Evolutionary conservation across 1,139 yeast species (phyloP).

Genomic region (Lodderomyces metapsilosis): DNA sequence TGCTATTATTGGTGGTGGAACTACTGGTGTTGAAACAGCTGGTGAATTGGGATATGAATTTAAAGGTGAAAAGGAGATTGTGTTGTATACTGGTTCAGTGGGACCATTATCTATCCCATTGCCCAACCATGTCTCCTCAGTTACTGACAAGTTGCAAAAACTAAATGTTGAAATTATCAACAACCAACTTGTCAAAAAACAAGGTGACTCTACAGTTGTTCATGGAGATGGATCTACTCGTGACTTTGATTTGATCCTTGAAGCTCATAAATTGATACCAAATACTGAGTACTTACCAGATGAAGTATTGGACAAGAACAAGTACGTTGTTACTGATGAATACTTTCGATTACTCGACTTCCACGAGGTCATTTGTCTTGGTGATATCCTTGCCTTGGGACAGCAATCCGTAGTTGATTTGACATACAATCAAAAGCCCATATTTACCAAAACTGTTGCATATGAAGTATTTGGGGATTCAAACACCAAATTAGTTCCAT

Average conservation of each 20-base stretch:
- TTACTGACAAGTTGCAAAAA: constrained; percentile 18
- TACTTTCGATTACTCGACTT: constrained; percentile 22
- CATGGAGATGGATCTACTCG: constrained; percentile 17
- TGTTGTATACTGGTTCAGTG: constrained; percentile 26
- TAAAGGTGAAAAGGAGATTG: constrained; percentile 19
- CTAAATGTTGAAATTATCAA: constrained; percentile 29
- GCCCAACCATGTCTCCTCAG: constrained; percentile 18
- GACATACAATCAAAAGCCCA: constrained; percentile 21
- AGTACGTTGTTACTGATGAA: constrained; percentile 27
- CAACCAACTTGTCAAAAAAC: constrained; percentile 14
- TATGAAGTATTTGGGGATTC: constrained; percentile 18
- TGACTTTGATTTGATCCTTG: constrained; percentile 27
- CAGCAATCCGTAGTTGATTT: constrained; percentile 26
- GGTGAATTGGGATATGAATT: constrained; percentile 31
- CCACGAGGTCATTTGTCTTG: constrained; percentile 29
- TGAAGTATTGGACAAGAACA: constrained; percentile 17
- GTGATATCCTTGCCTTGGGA: constrained; percentile 30
- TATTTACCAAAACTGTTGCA: constrained; percentile 18
- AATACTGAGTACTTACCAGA: constrained; percentile 24
- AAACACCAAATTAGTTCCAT: constrained; percentile 15
- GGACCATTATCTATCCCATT: constrained; percentile 23
- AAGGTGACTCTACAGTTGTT: constrained; percentile 10
- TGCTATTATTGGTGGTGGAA: constrained; percentile 41
- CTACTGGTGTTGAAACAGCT: constrained; percentile 41
- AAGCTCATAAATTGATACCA: constrained; percentile 22